Conservation (phyloP, 2,329 filamentous ascomycete species). For the Fusarium sp. region DNA sequence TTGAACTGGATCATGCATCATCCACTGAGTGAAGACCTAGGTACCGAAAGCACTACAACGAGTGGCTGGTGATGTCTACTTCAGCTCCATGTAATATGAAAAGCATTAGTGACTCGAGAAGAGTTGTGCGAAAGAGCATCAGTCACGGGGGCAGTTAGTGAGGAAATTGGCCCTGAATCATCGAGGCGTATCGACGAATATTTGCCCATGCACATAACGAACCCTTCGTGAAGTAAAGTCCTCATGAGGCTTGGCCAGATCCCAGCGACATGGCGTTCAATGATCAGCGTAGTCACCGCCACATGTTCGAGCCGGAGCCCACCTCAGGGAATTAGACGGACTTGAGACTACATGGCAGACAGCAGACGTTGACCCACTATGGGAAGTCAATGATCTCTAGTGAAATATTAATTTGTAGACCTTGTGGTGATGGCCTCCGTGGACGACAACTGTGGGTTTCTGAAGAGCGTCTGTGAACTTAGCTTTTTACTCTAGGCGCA, state of each 20-base stretch:
- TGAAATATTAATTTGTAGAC: background rate
- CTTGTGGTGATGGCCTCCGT: background rate
- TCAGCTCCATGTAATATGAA: background rate
- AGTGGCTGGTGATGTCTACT: background rate
- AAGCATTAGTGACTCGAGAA: background rate
- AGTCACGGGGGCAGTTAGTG: background rate
- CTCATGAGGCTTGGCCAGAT: background rate
- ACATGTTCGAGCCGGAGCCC: slow-evolving; percentile 10
- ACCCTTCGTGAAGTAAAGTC: background rate
- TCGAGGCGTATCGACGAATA: background rate
- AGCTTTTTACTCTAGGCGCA: background rate
- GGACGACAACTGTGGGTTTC: background rate
- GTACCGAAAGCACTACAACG: background rate
- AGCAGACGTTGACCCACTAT: slow-evolving; percentile 13
- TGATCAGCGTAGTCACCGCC: slow-evolving; percentile 2
- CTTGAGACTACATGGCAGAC: slow-evolving; percentile 23
- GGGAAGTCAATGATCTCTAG: background rate
- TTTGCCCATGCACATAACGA: background rate
- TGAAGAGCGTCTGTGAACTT: background rate
- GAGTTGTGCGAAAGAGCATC: background rate
- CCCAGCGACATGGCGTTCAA: background rate
- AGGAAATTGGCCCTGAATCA: background rate
- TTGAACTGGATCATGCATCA: background rate
- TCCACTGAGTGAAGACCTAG: no score
- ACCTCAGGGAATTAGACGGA: slow-evolving; percentile 23